These are phyloP conservation scores for Zelopaecilomyces penicillatus DNA, from an alignment of 2,329 filamentous ascomycete species.

Conservation along the genomic window DNA sequence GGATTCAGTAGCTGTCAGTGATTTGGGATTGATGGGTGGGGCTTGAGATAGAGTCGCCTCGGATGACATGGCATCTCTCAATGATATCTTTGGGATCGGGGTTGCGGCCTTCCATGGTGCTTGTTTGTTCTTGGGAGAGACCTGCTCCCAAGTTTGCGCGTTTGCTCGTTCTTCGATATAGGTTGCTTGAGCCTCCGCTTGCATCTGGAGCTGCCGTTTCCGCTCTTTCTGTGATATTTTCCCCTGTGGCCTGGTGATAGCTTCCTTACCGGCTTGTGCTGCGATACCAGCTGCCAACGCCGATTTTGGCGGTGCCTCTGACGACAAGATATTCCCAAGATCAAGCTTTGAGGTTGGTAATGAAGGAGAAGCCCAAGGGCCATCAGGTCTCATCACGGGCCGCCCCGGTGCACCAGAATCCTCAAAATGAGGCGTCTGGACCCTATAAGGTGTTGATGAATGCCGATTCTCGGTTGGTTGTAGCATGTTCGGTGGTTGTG, in stretches of 20 bases:
- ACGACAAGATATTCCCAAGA: slow-evolving; percentile 66
- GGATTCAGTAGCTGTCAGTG: slow-evolving; percentile 35
- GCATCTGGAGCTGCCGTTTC: slow-evolving; percentile 70
- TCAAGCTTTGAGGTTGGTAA: slow-evolving; percentile 58
- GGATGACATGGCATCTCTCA: slow-evolving; percentile 39
- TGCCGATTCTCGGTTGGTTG: no score
- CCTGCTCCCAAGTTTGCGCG: slow-evolving; percentile 38
- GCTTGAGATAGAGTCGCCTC: slow-evolving; percentile 19
- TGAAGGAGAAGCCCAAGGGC: slow-evolving; percentile 41
- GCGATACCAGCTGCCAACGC: slow-evolving; percentile 47
- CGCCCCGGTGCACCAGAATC: background rate
- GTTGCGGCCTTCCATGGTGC: slow-evolving; percentile 61
- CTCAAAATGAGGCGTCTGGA: no score
- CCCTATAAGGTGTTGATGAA: no score
- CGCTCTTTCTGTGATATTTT: slow-evolving; percentile 89
- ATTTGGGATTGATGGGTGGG: slow-evolving; percentile 28
- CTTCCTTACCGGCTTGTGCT: slow-evolving; percentile 39
- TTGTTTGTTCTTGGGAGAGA: slow-evolving; percentile 27
- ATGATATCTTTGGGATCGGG: slow-evolving; percentile 37
- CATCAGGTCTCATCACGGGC: slow-evolving; percentile 17
- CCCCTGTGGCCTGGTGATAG: slow-evolving; percentile 28
- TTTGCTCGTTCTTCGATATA: slow-evolving; percentile 23
- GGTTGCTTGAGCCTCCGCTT: slow-evolving; percentile 39
- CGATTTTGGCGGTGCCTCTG: slow-evolving; percentile 42
- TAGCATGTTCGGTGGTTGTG: slow-evolving; percentile 4